Evolutionary conservation across 805 yeast genomes (phyloP).

Genomic region (Candida pseudofarinosa): DNA sequence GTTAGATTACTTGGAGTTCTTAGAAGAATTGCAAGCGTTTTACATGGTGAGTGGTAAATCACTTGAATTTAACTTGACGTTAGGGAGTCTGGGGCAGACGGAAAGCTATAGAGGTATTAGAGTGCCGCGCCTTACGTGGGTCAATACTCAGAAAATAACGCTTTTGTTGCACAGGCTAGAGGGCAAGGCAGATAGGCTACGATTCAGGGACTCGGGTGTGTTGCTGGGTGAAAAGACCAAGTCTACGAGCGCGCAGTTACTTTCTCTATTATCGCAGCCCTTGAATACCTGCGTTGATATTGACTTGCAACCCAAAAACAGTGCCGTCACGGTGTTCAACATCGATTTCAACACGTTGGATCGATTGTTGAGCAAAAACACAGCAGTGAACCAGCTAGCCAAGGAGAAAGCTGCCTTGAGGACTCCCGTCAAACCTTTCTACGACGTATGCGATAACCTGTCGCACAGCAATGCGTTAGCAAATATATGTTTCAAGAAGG

Average conservation of each 20-base stretch:
- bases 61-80: conserved; percentile 8
- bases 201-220: not conserved
- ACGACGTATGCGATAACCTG: conserved; percentile 46
- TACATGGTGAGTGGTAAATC: conserved; percentile 16
- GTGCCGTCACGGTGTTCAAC: conserved; percentile 2
- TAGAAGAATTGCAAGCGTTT: conserved; percentile 10
- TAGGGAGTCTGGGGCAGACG: not conserved
- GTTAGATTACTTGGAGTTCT: conserved; percentile 2
- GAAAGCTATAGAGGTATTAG: not conserved
- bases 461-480: conserved; percentile 29
- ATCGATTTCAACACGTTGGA: conserved; percentile 5
- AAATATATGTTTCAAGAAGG: conserved; percentile 19
- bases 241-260: conserved; percentile 1
- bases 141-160: conserved; percentile 12
- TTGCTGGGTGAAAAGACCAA: not conserved
- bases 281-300: conserved; percentile 6
- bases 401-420: conserved; percentile 36
- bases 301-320: not conserved
- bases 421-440: conserved; percentile 41
- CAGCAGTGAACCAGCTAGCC: conserved; percentile 38
- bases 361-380: conserved; percentile 26
- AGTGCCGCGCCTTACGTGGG: conserved; percentile 6
- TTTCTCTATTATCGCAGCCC: conserved; percentile 9
- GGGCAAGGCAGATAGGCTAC: conserved; percentile 2
- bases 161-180: conserved; percentile 10